Evolutionary conservation across 2,329 filamentous ascomycete genomes (phyloP), one percentile per base, ranked within the genome.

Genomic region (Atkinsonella texensis): DNA sequence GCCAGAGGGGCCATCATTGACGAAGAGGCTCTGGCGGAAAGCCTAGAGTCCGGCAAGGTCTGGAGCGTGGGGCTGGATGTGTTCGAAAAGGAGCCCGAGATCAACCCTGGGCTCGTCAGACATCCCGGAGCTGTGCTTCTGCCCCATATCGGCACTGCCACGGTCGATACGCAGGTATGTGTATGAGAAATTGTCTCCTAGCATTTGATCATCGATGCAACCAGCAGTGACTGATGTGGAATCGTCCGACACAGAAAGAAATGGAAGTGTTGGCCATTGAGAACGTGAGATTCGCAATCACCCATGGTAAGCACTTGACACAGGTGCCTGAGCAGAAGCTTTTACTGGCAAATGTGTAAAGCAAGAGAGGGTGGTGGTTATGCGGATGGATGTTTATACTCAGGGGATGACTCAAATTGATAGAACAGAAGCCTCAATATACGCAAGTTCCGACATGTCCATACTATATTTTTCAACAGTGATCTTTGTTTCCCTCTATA

Each of bases 71-170:
- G 77, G 0, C 59, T 81, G 33, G 78, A 81, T 54, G 77, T 81
- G 10, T 81, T 74, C 51, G 77, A 81, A 59, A 57, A 66, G 48
- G 78, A 81, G 63, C 83, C 83, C 0, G 69, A 73, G 55, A 68
- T 87, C 5, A 79, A 86, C 56, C 76, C 78, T 2, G 76, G 76
- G 1, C 66, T 87, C 15, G 51, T 84, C 2, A 66, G 66, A 49
- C 84, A 83, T 57, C 74, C 74, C 4, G 72, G 78, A 55, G 80
- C 82, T 0, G 68, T 84, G 51, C 67, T 86, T 17, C 65, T 86
- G 43, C 83, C 83, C 38, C 83, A 87, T 59, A 76, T 87, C 68
- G 83, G 83, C 0, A 87, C 82, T 0, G 80, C 74, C 65, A 85
- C 80, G 0, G 66, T 73, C 10, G 83, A 85, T 46, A 63, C 60